phyloP scores from a whole-genome alignment of 495 filamentous ascomycete species.

The Daldinia bambusicola region DNA sequence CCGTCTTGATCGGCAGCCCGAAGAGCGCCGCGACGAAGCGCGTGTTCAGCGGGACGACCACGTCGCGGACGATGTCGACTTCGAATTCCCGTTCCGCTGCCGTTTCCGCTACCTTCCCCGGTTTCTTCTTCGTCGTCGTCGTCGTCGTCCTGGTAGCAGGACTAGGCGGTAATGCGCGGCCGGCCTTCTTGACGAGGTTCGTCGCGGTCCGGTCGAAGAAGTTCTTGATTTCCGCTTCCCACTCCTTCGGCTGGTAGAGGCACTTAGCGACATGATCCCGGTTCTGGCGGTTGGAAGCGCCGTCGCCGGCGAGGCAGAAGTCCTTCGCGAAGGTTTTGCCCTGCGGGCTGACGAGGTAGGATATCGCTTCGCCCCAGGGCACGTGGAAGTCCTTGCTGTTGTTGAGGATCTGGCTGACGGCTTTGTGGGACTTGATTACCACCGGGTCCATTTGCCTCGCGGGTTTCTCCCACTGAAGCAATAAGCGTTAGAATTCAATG shows the following conservation, averaged over 20 bases:
- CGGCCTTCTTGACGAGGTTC: constrained; percentile 68
- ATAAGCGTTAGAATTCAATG: neutral
- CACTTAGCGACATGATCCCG: constrained; percentile 64
- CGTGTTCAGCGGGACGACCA: constrained; percentile 71
- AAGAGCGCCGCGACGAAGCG: constrained; percentile 73
- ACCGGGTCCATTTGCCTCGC: constrained; percentile 61
- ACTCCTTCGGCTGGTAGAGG: constrained; percentile 62
- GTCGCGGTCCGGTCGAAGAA: constrained; percentile 70
- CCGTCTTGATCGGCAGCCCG: constrained; percentile 72
- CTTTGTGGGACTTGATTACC: constrained; percentile 67
- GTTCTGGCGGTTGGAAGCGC: constrained; percentile 52
- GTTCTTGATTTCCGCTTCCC: constrained; percentile 64
- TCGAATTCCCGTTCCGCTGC: constrained; percentile 47
- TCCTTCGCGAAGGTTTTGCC: constrained; percentile 46
- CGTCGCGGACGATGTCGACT: constrained; percentile 74
- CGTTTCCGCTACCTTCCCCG: too few relatives aligned
- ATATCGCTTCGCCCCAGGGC: constrained; percentile 68
- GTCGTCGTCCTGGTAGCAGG: constrained; percentile 42
- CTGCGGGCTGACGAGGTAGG: constrained; percentile 62
- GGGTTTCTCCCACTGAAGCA: constrained; percentile 61
- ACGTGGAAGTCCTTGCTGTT: constrained; percentile 67
- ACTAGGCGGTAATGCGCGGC: constrained; percentile 57
- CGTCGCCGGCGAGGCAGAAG: constrained; percentile 68
- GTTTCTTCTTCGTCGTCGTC: too few relatives aligned
- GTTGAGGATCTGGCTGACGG: constrained; percentile 65